These are phyloP conservation scores for Cladophialophora immunda DNA, from an alignment of 2,329 filamentous ascomycete genomes.

Conservation along the genomic window DNA sequence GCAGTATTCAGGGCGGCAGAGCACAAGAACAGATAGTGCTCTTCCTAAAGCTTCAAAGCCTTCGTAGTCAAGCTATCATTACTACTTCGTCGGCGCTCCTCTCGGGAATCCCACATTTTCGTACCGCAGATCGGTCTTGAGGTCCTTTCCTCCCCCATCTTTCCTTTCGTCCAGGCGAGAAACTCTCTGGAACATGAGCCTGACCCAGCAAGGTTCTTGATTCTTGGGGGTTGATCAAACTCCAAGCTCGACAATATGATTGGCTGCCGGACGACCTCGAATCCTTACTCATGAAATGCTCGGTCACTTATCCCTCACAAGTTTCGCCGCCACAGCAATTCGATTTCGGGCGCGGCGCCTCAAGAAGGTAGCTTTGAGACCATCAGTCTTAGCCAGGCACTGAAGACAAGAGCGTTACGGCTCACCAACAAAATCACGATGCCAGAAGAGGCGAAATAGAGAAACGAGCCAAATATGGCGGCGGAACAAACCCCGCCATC, in stretches of 20 bases:
- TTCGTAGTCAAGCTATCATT: conserved; percentile 1
- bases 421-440: background rate
- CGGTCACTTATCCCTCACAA: background rate
- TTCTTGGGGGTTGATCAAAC: too few relatives aligned
- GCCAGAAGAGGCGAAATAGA: background rate
- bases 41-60: background rate
- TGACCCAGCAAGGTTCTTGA: too few relatives aligned
- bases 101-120: background rate
- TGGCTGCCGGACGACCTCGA: background rate
- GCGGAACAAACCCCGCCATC: background rate
- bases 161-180: background rate
- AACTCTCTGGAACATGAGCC: background rate
- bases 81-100: background rate
- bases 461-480: background rate
- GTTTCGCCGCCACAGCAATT: background rate
- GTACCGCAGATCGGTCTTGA: background rate
- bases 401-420: background rate
- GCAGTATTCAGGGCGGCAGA: background rate
- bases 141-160: background rate
- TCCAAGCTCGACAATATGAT: background rate
- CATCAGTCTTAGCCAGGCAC: background rate
- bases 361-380: background rate
- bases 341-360: background rate
- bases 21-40: background rate
- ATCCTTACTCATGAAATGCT: background rate